Evolutionary conservation across 1,139 yeast species (phyloP).

Genomic region (Pichia sp.): DNA sequence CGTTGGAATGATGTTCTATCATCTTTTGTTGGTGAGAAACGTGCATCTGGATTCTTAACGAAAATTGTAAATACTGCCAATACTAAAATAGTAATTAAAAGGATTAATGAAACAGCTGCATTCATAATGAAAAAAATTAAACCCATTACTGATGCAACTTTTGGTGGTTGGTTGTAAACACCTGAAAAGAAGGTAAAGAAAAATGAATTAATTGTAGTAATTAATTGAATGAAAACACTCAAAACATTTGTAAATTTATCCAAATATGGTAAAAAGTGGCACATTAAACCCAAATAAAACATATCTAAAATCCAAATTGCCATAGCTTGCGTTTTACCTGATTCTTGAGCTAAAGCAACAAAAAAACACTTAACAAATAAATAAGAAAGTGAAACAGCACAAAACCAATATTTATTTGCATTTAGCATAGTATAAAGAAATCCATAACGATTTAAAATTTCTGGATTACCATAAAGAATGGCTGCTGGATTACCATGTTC

Average conservation of each 20-base stretch:
- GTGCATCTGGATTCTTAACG: slow-evolving; percentile 75
- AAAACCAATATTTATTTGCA: slow-evolving; percentile 73
- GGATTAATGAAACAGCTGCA: slow-evolving; percentile 66
- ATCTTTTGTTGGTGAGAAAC: slow-evolving; percentile 77
- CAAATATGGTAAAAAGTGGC: slow-evolving; percentile 57
- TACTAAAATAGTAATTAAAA: slow-evolving; percentile 55
- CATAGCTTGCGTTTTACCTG: slow-evolving; percentile 65
- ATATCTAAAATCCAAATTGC: slow-evolving; percentile 61
- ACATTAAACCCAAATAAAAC: slow-evolving; percentile 51
- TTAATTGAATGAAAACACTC: slow-evolving; percentile 57
- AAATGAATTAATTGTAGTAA: slow-evolving; percentile 63
- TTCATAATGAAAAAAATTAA: slow-evolving; percentile 72
- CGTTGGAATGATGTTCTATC: slow-evolving; percentile 77
- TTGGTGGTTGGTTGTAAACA: slow-evolving; percentile 60
- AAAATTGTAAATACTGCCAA: slow-evolving; percentile 50
- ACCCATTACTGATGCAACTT: slow-evolving; percentile 70
- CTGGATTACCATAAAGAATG: slow-evolving; percentile 61
- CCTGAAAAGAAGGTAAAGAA: slow-evolving; percentile 69
- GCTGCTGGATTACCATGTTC: slow-evolving; percentile 71
- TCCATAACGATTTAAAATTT: slow-evolving; percentile 62
- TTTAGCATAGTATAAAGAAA: slow-evolving; percentile 78
- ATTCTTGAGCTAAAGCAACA: slow-evolving; percentile 60
- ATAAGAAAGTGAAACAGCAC: slow-evolving; percentile 49
- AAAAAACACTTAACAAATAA: slow-evolving; percentile 54
- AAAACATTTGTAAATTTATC: slow-evolving; percentile 67